Base-by-base conservation (phyloP, 441 rosid genomes). In the Oxalis stricta region DNA sequence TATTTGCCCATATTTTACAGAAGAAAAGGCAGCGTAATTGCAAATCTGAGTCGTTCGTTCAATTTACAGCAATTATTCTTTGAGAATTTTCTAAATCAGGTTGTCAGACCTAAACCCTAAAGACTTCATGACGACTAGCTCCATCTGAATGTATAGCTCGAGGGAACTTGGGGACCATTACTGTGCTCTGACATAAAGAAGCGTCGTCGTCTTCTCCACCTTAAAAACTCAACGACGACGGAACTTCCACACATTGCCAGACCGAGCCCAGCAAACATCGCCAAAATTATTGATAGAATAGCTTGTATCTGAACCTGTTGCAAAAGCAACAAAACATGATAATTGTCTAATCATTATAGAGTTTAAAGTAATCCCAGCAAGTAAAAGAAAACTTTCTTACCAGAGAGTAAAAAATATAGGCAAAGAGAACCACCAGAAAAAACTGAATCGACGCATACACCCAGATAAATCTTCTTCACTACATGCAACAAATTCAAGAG, bases 401-500 rank as follows among this genome's bases (percentile, higher is more conserved):
- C 83, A 84, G 42, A 0, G 94, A 75, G 61, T 72, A 75, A 56
- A 84, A 88, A 47, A 88, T 44, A 59, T 84, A 95, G 26, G 93
- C 95, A 43, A 79, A 84, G 44, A 75, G 58, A 72, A 84, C 95
- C 49, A 88, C 85, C 68, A 77, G 28, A 38, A 82, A 84, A 51
- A 88, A 88, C 53, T 84, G 97, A 41, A 77, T 32, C 21, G 82
- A 68, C 17, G 95, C 87, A 41, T 84, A 88, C 34, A 84, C 69
- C 97, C 97, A 88, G 31, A 84, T 73, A 24, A 71, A 82, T 69
- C 93, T 77, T 75, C 93, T 78, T 72, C 45, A 84, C 95, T 87
- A 77, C 61, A 69, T 11, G 38, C 38, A 35, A 59, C n/a, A 30
- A 46, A 12, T 20, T 45, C 5, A 28, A 46, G 26, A 15, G 24